These are phyloP conservation scores for Craterostigma plantagineum DNA, from an alignment of 257 asterid genomes.

Conservation along the genomic window DNA sequence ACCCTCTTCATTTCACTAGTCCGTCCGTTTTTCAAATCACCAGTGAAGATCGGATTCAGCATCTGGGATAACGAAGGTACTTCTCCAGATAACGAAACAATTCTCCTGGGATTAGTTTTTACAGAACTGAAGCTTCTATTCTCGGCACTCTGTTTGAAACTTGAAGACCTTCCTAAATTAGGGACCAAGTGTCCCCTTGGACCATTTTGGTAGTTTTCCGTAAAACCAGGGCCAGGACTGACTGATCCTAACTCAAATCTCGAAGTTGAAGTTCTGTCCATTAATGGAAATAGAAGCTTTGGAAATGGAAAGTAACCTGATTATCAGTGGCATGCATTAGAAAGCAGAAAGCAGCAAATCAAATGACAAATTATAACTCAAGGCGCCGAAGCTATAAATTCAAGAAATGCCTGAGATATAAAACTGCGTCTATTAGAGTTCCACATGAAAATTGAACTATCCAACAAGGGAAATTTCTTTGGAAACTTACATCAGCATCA, in stretches of 20 bases:
- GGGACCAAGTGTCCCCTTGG: conserved; percentile 57
- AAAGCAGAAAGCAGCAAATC: no score
- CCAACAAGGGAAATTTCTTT: no score
- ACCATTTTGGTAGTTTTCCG: conserved; percentile 51
- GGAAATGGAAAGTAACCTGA: no score
- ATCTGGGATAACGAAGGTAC: conserved; percentile 39
- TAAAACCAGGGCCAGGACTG: conserved; percentile 51
- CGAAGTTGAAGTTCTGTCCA: conserved; percentile 59
- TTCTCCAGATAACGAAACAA: conserved; percentile 34
- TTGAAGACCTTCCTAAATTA: conserved; percentile 48
- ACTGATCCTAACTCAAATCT: conserved; percentile 50
- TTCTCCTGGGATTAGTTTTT: conserved; percentile 43
- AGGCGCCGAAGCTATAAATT: no score
- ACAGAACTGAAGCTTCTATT: conserved; percentile 43
- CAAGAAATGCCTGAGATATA: no score
- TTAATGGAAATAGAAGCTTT: conserved; percentile 9
- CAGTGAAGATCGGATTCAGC: conserved; percentile 49
- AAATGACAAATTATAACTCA: no score
- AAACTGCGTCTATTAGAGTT: no score
- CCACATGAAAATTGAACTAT: no score
- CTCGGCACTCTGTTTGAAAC: conserved; percentile 70
- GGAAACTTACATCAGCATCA: no score
- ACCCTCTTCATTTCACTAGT: conserved; percentile 59
- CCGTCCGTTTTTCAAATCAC: conserved; percentile 34
- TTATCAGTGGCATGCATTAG: no score